phyloP scores from a whole-genome alignment of 2,329 filamentous ascomycete species.

The Cladobotryum mycophilum region DNA sequence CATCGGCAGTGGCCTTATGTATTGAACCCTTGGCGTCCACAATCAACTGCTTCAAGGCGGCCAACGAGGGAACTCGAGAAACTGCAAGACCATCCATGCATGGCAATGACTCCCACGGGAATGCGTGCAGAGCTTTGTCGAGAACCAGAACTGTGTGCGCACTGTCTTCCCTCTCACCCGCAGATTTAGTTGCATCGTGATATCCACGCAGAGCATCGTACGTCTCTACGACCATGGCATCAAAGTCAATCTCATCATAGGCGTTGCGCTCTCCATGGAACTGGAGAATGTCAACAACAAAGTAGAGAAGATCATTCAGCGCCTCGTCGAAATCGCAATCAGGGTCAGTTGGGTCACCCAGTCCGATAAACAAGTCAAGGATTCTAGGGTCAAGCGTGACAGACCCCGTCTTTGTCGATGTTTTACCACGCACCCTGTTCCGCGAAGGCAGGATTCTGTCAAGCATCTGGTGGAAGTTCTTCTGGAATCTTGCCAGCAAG shows the following conservation, averaged over 20 bases:
- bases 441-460: constrained; percentile 83
- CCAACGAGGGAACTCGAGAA: constrained; percentile 81
- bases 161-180: constrained; percentile 35
- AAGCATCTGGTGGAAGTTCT: constrained; percentile 70
- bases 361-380: constrained; percentile 79
- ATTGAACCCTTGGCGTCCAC: constrained; percentile 36
- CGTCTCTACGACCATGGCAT: constrained; percentile 81
- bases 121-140: constrained; percentile 82
- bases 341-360: constrained; percentile 65
- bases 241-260: constrained; percentile 96
- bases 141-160: constrained; percentile 80
- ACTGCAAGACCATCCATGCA: constrained; percentile 75
- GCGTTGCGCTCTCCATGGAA: constrained; percentile 95
- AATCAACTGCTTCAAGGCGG: constrained; percentile 71
- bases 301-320: constrained; percentile 89
- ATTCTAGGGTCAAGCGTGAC: constrained; percentile 55
- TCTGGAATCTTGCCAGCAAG: constrained; percentile 68
- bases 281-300: constrained; percentile 91
- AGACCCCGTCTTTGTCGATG: constrained; percentile 35
- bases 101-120: constrained; percentile 93
- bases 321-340: constrained; percentile 76
- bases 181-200: constrained; percentile 46
- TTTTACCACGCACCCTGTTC: constrained; percentile 53
- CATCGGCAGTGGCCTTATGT: constrained; percentile 11
- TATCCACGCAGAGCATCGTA: constrained; percentile 79